phyloP scores from a whole-genome alignment of 805 yeast genomes.

The Nematodospora valgi region DNA sequence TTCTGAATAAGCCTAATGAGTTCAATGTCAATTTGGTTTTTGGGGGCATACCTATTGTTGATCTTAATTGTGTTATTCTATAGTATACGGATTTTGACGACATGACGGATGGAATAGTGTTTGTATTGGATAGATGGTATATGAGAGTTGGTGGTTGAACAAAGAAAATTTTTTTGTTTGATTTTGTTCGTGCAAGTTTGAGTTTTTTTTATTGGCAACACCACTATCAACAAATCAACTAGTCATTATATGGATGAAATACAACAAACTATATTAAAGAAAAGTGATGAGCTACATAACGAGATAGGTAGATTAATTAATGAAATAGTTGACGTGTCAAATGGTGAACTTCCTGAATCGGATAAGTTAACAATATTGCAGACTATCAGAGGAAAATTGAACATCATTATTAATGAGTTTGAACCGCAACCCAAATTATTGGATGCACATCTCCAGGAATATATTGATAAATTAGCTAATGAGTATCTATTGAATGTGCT shows the following conservation, averaged over 20 bases:
- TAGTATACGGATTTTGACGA: slow-evolving; percentile 21
- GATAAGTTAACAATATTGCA: background rate
- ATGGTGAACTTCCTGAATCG: background rate
- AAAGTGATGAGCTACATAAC: slow-evolving; percentile 14
- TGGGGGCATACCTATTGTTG: slow-evolving; percentile 83
- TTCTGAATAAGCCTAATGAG: slow-evolving; percentile 69
- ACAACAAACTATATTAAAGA: slow-evolving; percentile 11
- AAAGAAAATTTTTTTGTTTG: slow-evolving; percentile 5
- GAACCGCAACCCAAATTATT: slow-evolving; percentile 53
- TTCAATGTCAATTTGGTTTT: slow-evolving; percentile 59
- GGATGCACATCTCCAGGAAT: slow-evolving; percentile 36
- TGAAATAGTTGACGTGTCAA: background rate
- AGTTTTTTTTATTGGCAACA: background rate
- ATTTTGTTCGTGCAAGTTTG: background rate
- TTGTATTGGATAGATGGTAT: background rate
- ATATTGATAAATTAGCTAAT: slow-evolving; percentile 26
- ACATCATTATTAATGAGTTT: slow-evolving; percentile 41
- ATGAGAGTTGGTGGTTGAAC: background rate
- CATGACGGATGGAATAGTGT: background rate
- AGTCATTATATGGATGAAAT: slow-evolving; percentile 6
- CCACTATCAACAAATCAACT: background rate
- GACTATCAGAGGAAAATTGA: slow-evolving; percentile 2
- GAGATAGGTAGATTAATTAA: slow-evolving; percentile 8
- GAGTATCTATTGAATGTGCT: slow-evolving; percentile 18
- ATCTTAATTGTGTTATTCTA: slow-evolving; percentile 73